Conservation (phyloP, 2,329 filamentous ascomycete genomes). For the Penicillium sp. region DNA sequence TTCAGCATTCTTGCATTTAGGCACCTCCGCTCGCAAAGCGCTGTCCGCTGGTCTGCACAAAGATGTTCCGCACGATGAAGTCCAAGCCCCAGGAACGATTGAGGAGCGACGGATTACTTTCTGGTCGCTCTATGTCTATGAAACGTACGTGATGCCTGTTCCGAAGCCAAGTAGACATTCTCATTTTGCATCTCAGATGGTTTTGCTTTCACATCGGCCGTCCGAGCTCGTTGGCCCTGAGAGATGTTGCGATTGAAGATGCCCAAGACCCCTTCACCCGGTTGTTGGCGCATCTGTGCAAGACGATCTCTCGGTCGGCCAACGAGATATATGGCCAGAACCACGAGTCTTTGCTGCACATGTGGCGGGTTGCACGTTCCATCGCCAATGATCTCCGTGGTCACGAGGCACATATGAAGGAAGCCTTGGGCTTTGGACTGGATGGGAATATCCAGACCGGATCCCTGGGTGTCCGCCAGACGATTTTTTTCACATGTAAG, state of each 20-base stretch:
- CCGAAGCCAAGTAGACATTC: background rate
- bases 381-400: constrained; percentile 32
- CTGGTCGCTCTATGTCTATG: constrained; percentile 45
- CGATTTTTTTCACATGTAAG: constrained; percentile 43
- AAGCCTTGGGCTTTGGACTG: constrained; percentile 34
- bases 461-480: constrained; percentile 42
- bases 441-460: constrained; percentile 39
- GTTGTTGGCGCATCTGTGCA: constrained; percentile 37
- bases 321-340: constrained; percentile 43
- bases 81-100: constrained; percentile 34
- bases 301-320: constrained; percentile 43
- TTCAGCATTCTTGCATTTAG: constrained; percentile 43
- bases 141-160: constrained; percentile 37
- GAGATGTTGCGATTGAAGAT: constrained; percentile 38
- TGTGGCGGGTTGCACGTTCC: constrained; percentile 38
- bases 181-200: constrained; percentile 35
- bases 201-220: constrained; percentile 46
- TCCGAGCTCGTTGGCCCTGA: constrained; percentile 41
- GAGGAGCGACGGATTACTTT: constrained; percentile 41
- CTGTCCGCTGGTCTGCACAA: constrained; percentile 48
- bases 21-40: constrained; percentile 44
- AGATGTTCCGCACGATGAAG: constrained; percentile 33
- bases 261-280: constrained; percentile 42
- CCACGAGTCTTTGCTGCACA: constrained; percentile 40
- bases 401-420: constrained; percentile 28